Percentiles rank a stretch among this genome's conserved stretches.
phyloP scores from a whole-genome alignment of 1,284 basidiomycete genomes.

The Fomitopsis palustris region DNA sequence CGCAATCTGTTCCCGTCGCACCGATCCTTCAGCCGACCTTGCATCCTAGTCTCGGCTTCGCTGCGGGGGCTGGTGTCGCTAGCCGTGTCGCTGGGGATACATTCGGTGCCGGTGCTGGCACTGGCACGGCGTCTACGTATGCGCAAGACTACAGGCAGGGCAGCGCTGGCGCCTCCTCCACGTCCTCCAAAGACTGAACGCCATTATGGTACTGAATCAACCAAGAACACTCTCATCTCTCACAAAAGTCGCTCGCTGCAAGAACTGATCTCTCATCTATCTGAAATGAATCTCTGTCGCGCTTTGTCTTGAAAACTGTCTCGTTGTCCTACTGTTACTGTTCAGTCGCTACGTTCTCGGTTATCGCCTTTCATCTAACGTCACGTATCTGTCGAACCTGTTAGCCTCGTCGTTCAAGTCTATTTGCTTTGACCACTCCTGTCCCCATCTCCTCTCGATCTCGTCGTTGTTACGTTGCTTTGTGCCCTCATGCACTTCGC shows the following conservation, averaged over 20 bases:
- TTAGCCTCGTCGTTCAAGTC: too few relatives aligned
- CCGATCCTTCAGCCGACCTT: constrained; percentile 10
- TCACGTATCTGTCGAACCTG: too few relatives aligned
- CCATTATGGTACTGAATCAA: not conserved
- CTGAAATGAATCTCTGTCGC: too few relatives aligned
- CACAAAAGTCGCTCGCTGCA: not conserved
- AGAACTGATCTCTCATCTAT: too few relatives aligned
- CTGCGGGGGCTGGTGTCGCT: not conserved
- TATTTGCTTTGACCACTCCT: too few relatives aligned
- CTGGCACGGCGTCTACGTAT: not conserved
- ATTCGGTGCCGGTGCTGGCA: not conserved
- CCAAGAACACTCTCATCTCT: not conserved
- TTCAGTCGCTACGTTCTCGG: too few relatives aligned
- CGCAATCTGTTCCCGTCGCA: constrained; percentile 1
- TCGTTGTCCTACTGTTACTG: too few relatives aligned
- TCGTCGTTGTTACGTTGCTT: too few relatives aligned
- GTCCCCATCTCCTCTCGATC: too few relatives aligned
- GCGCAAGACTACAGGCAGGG: not conserved
- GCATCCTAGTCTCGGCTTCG: constrained; percentile 9
- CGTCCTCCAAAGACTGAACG: constrained; percentile 4
- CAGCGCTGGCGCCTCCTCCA: not conserved
- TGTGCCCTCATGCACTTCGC: too few relatives aligned
- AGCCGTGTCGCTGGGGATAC: not conserved
- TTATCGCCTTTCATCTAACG: too few relatives aligned
- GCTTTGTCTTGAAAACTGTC: too few relatives aligned